phyloP scores from a whole-genome alignment of 352 stramenopile genomes.

The Phytopythium chamaehyphon region DNA sequence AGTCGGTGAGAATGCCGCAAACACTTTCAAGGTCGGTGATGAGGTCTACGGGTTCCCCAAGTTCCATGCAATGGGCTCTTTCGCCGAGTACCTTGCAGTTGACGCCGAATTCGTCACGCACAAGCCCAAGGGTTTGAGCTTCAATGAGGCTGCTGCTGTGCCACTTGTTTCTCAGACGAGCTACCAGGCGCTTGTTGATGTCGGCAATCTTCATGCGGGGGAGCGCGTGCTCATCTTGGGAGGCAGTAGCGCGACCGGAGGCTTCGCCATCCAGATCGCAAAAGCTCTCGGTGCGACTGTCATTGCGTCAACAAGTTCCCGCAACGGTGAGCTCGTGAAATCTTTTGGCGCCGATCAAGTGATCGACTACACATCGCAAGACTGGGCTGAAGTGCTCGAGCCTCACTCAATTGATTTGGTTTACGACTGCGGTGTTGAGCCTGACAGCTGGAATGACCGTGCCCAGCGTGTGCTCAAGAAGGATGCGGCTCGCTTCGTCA shows the following conservation, averaged over 20 bases:
- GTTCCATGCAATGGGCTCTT: conserved; percentile 8
- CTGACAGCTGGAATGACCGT: conserved; percentile 23
- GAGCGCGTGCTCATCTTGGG: conserved; percentile 45
- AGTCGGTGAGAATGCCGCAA: conserved; percentile 23
- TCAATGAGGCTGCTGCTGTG: conserved; percentile 27
- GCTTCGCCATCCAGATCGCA: conserved; percentile 56
- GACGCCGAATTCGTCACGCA: conserved; percentile 19
- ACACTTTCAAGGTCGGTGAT: conserved; percentile 23
- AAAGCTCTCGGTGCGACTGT: conserved; percentile 30
- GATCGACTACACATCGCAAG: conserved; percentile 44
- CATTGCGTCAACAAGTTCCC: conserved; percentile 29
- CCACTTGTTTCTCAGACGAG: conserved; percentile 24
- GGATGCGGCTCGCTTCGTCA: conserved; percentile 33
- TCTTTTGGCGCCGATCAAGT: conserved; percentile 46
- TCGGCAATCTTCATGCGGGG: conserved; percentile 20
- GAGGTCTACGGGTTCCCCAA: conserved; percentile 21
- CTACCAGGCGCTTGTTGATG: conserved; percentile 24
- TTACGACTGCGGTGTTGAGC: conserved; percentile 29
- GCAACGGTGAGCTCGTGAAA: conserved; percentile 38
- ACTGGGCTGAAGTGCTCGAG: conserved; percentile 33
- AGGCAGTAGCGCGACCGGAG: conserved; percentile 52
- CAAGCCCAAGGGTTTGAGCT: conserved; percentile 35
- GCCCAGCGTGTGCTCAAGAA: conserved; percentile 33
- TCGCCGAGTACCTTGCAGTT: conserved; percentile 37
- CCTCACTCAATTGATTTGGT: conserved; percentile 25